Conservation (phyloP, 2,329 filamentous ascomycete genomes). For the Scedosporium boydii region DNA sequence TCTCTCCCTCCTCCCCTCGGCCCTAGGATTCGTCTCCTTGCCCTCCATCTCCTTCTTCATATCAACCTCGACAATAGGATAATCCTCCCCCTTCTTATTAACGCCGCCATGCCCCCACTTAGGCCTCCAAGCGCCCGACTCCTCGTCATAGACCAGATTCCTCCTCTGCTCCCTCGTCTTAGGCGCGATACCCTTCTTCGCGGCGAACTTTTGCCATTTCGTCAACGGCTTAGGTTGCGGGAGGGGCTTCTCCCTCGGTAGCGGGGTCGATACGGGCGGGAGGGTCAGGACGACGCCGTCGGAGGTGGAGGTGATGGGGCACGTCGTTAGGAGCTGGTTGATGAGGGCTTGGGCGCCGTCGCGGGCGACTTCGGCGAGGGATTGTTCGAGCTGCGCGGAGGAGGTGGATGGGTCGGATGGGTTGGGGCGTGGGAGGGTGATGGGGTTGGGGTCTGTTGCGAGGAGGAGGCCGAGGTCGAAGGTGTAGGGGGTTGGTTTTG, state of each 20-base stretch:
- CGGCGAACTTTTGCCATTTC: conserved; percentile 93
- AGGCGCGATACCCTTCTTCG: conserved; percentile 91
- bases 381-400: conserved; percentile 44
- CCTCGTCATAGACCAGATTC: conserved; percentile 77
- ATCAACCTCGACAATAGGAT: conserved; percentile 91
- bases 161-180: conserved; percentile 68
- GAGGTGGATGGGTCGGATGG: neutral
- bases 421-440: conserved; percentile 42
- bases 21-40: conserved; percentile 51
- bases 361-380: conserved; percentile 65
- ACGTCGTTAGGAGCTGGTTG: conserved; percentile 88
- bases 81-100: conserved; percentile 72
- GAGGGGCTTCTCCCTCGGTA: conserved; percentile 88
- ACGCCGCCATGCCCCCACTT: conserved; percentile 93
- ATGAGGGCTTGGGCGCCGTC: conserved; percentile 87
- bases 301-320: conserved; percentile 61
- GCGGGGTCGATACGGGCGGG: conserved; percentile 55
- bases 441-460: conserved; percentile 78
- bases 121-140: conserved; percentile 76
- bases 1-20: conserved; percentile 53
- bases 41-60: conserved; percentile 57
- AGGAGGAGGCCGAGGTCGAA: conserved; percentile 88
- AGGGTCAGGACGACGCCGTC: conserved; percentile 71
- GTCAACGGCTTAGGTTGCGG: conserved; percentile 74
- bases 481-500: conserved; percentile 81